Conservation (phyloP, 1,139 yeast genomes). For the Meyerozyma sp. region DNA sequence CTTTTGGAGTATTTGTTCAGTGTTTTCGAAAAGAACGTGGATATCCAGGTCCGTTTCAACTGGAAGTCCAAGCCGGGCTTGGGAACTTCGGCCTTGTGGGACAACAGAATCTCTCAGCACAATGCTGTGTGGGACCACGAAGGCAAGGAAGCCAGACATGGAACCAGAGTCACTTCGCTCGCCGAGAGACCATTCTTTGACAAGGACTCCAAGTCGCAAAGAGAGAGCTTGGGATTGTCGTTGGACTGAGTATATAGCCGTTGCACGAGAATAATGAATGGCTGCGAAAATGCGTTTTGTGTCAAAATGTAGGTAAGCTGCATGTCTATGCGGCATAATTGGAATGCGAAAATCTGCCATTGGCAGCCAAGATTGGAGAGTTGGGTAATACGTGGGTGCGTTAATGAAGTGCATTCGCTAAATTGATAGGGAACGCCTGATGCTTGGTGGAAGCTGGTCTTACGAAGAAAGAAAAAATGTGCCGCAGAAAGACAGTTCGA, state of each 20-base stretch:
- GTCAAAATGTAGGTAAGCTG: no score
- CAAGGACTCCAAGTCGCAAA: constrained; percentile 46
- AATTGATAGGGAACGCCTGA: no score
- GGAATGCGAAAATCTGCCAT: no score
- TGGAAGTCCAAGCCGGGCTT: constrained; percentile 47
- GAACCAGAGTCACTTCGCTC: constrained; percentile 54
- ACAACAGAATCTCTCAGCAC: constrained; percentile 50
- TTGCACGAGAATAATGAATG: no score
- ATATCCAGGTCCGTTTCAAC: constrained; percentile 45
- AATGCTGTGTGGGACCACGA: constrained; percentile 43
- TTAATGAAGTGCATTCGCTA: no score
- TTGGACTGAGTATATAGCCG: constrained; percentile 7
- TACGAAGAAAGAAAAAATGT: no score
- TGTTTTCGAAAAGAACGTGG: constrained; percentile 40
- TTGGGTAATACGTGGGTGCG: no score
- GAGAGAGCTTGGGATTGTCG: constrained; percentile 46
- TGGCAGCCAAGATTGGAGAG: no score
- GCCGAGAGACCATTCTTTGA: constrained; percentile 54
- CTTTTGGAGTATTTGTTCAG: constrained; percentile 36
- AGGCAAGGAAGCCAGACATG: constrained; percentile 47
- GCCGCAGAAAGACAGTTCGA: no score
- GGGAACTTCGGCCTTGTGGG: constrained; percentile 57
- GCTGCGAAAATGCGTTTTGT: no score
- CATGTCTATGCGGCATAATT: no score
- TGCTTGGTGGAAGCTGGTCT: no score